Conservation (phyloP, 192 early-diverging fungal genomes). For the Gigaspora rosea region DNA sequence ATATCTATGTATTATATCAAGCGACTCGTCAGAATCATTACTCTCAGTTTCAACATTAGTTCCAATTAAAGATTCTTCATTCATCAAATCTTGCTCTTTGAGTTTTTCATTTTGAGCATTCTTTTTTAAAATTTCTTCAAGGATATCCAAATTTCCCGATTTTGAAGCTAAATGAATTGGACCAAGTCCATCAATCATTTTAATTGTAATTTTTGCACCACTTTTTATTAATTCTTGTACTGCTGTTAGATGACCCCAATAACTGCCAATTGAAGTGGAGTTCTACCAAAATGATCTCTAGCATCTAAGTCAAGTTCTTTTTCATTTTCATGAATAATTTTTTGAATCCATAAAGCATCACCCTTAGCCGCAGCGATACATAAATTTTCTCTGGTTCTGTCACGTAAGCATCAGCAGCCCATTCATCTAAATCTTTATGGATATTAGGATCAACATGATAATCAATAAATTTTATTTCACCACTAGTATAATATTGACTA, state of each 20-base stretch:
- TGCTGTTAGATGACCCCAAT: not conserved
- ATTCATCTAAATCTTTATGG: not conserved
- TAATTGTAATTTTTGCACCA: constrained; percentile 3
- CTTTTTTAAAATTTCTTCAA: constrained; percentile 1
- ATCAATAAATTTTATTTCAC: no score
- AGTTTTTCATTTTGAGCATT: constrained; percentile 6
- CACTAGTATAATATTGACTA: no score
- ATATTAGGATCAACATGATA: no score
- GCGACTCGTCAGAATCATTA: not conserved
- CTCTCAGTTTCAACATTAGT: not conserved
- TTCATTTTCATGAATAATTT: not conserved
- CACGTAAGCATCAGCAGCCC: not conserved
- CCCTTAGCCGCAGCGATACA: not conserved
- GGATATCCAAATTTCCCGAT: constrained; percentile 8
- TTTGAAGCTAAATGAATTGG: constrained; percentile 1
- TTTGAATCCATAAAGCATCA: not conserved
- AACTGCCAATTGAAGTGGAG: constrained; percentile 21
- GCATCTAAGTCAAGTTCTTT: not conserved
- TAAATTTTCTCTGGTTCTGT: no score
- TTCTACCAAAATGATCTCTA: constrained; percentile 25
- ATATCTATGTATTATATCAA: not conserved
- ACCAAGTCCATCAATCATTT: constrained; percentile 10
- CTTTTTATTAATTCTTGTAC: not conserved
- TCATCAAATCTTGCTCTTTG: not conserved
- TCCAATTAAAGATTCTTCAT: not conserved